Evolutionary conservation across 2,329 filamentous ascomycete genomes (phyloP).

Genomic region (Pseudogymnoascus sp.): DNA sequence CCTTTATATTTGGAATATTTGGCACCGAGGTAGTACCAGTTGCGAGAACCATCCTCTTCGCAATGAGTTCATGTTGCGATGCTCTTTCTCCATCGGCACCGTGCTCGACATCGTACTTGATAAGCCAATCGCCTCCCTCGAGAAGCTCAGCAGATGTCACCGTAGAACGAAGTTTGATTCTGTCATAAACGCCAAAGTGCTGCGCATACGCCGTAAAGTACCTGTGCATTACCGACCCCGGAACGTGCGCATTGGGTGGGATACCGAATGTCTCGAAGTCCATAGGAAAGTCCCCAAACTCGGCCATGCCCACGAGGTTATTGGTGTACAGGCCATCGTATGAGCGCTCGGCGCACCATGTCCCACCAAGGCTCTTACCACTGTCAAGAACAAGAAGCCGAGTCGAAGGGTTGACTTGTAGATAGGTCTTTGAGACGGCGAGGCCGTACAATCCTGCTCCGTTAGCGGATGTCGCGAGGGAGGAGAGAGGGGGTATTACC

Average conservation of each 20-base stretch:
- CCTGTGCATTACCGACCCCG: constrained; percentile 43
- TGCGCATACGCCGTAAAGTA: constrained; percentile 50
- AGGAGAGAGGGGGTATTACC: constrained; percentile 30
- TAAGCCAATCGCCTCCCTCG: background rate
- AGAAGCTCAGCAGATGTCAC: constrained; percentile 29
- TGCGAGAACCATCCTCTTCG: constrained; percentile 39
- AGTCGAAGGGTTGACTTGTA: constrained; percentile 45
- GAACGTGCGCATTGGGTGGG: constrained; percentile 45
- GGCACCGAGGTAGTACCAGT: constrained; percentile 44
- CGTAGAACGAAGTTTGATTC: constrained; percentile 41
- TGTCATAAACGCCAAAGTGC: constrained; percentile 41
- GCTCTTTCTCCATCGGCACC: background rate
- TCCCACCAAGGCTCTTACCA: constrained; percentile 51
- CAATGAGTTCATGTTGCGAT: background rate
- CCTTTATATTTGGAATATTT: constrained; percentile 39
- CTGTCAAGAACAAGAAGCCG: constrained; percentile 52
- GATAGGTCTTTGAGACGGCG: constrained; percentile 51
- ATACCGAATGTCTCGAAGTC: constrained; percentile 10
- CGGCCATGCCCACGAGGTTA: constrained; percentile 62
- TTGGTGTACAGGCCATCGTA: constrained; percentile 64
- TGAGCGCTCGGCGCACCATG: constrained; percentile 58
- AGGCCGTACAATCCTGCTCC: constrained; percentile 45
- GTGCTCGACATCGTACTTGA: background rate
- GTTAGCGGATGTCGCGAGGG: constrained; percentile 2
- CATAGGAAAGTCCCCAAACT: constrained; percentile 61